Base-by-base conservation (phyloP, 2,329 filamentous ascomycete genomes). In the Fusarium udum region DNA sequence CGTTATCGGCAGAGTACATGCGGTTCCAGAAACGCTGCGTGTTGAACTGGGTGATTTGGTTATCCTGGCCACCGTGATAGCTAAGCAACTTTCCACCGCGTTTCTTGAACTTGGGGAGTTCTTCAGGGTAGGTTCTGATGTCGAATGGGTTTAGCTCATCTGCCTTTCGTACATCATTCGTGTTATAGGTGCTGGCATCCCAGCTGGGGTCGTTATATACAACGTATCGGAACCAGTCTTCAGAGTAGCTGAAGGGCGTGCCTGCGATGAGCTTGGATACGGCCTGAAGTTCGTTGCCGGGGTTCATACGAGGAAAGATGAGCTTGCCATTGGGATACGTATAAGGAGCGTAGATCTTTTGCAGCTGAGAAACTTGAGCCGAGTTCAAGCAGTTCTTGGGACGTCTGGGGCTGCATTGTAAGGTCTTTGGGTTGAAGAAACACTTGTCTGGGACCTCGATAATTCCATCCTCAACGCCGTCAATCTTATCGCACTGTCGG, bases 381-480 rank as follows among this genome's bases (percentile, higher is more conserved):
- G 49, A n/a, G 22, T 36, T 73, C 0, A 72, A 43, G 16, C 70
- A 72, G n/a, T 61, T 36, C 1, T 31, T 31, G 4, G 51, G 42
- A 3, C 48, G 46, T n/a, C 34, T 43, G 6, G 13, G 34, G 22
- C 43, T 48, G 31, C 86, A 87, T 24, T 82, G 80, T 4, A 87
- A 78, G 4, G 78, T 73, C 22, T 82, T 79, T n/a, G 81, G 83
- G 61, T 84, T 80, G 49, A 88, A 82, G 60, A 82, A 75, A 75
- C 87, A 90, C 14, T 79, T 78, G 12, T 80, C 77, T 0, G 87
- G 85, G 31, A 84, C 80, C 58, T 84, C 85, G 46, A 89, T 81
- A 64, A 89, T 87, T 22, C 82, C 83, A 65, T 89, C 87, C 4
- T 78, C 70, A 2, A 87, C 78, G 3, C 87, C 87, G 67, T 89